phyloP scores from a whole-genome alignment of 2,329 filamentous ascomycete genomes.

The Verticillium albo-atrum region DNA sequence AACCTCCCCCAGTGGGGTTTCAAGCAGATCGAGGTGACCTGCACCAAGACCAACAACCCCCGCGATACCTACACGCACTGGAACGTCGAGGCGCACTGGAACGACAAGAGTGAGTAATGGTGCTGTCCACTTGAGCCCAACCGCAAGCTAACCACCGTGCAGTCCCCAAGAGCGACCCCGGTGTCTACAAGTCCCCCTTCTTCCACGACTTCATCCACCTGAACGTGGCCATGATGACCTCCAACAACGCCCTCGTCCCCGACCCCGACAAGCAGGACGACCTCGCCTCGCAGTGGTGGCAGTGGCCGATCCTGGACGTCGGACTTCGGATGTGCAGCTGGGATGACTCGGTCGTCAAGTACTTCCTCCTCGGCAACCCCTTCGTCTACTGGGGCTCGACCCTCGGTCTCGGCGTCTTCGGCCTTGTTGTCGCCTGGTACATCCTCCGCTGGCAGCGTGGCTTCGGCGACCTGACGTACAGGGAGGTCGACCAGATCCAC shows the following conservation, averaged over 20 bases:
- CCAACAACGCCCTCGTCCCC: constrained; percentile 95
- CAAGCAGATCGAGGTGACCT: constrained; percentile 98
- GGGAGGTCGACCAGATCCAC: constrained; percentile 89
- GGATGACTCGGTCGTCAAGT: constrained; percentile 94
- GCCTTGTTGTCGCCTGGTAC: constrained; percentile 74
- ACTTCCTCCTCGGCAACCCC: constrained; percentile 96
- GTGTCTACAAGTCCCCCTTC: constrained; percentile 94
- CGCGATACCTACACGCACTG: constrained; percentile 95
- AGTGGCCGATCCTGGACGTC: constrained; percentile 94
- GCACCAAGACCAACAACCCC: constrained; percentile 88
- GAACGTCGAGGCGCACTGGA: constrained; percentile 95
- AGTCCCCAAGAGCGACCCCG: constrained; percentile 82
- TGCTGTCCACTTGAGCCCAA: neutral
- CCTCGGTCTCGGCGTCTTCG: constrained; percentile 68
- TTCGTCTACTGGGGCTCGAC: constrained; percentile 95
- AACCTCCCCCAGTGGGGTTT: constrained; percentile 99
- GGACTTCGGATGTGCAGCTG: constrained; percentile 98
- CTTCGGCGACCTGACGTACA: constrained; percentile 72
- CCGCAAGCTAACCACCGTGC: neutral
- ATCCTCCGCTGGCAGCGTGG: constrained; percentile 93
- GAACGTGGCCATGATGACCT: constrained; percentile 99
- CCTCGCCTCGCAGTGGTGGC: constrained; percentile 93
- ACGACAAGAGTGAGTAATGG: constrained; percentile 60
- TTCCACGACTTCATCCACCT: constrained; percentile 95
- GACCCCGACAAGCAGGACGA: constrained; percentile 99